Conservation (phyloP, 164 flowering plant genomes). For the grape (Vitis vinifera) region DNA sequence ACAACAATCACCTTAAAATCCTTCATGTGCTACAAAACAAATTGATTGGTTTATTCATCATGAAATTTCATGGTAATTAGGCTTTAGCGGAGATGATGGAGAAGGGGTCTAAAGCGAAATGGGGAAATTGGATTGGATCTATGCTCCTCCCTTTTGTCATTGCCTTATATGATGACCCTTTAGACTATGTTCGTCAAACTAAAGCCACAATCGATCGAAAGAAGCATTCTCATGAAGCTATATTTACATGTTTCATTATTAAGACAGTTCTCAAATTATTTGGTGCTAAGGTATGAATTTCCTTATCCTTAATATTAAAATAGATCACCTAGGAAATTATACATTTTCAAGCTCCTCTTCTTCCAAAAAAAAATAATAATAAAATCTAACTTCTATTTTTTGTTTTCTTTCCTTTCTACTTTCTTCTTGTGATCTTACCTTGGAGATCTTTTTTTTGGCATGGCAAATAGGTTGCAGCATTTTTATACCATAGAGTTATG, state of each 20-base stretch:
- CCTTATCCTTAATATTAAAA: too few species aligned
- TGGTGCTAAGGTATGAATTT: constrained; percentile 31
- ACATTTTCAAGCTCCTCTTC: too few species aligned
- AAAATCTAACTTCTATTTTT: too few species aligned
- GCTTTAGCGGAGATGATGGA: constrained; percentile 33
- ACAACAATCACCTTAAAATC: too few species aligned
- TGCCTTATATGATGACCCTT: constrained; percentile 26
- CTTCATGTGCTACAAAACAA: too few species aligned
- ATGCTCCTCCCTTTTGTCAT: constrained; percentile 30
- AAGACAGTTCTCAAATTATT: constrained; percentile 11
- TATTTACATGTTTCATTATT: constrained; percentile 4
- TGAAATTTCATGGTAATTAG: constrained; percentile 1
- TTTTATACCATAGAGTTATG: constrained; percentile 24
- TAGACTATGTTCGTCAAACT: constrained; percentile 30
- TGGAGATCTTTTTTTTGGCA: too few species aligned
- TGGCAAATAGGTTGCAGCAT: constrained; percentile 27
- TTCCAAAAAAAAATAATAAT: too few species aligned
- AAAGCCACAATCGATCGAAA: constrained; percentile 29
- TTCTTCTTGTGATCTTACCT: too few species aligned
- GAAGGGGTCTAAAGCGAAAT: constrained; percentile 15
- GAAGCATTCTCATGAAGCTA: constrained; percentile 32
- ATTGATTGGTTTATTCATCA: too few species aligned
- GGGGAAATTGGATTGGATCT: constrained; percentile 32
- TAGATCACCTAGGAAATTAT: too few species aligned
- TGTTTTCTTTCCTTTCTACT: too few species aligned